A percentile compares a stretch with the other conserved stretches of the same genome.
Evolutionary conservation across 129 eudicot genomes (phyloP).

Genomic region (Daucus carota): DH1_v3.0 NC_030381.2:3002501-3003000

Average conservation of each 20-base stretch:
- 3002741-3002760: background rate
- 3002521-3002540: too few species aligned
- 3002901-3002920: background rate
- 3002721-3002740: background rate
- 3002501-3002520: too few species aligned
- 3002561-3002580: too few species aligned
- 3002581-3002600: too few species aligned
- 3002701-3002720: background rate
- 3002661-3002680: conserved; percentile 4
- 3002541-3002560: too few species aligned
- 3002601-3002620: too few species aligned
- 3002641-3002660: conserved; percentile 47
- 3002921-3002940: background rate
- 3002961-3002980: background rate
- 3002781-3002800: background rate
- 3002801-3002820: background rate
- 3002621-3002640: conserved; percentile 30
- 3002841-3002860: conserved; percentile 1
- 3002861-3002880: background rate
- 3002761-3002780: background rate
- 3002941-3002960: background rate
- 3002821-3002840: conserved; percentile 4
- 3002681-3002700: background rate
- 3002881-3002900: background rate
- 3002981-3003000: background rate